Evolutionary conservation across 202 grass and related monocot species (phyloP), one percentile per base, ranked within the genome.

Genomic region (Digitaria exilis): DNA sequence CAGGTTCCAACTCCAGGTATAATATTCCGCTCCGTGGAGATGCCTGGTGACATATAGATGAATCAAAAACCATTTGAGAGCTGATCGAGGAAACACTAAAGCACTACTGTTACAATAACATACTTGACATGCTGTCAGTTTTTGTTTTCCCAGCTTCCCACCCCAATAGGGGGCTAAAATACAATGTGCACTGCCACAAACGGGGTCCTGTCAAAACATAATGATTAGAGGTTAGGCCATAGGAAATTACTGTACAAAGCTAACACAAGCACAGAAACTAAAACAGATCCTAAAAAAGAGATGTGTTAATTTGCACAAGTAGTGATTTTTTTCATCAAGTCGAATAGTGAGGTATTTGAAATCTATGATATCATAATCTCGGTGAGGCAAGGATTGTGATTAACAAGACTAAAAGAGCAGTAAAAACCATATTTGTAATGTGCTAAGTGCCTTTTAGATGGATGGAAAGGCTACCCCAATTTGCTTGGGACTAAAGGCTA

Each of bases 181-280:
- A 86, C 86, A 97, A 24, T 97, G 90, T 3, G 79, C 90, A 28
- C 90, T 94, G 12, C 95, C 92, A 82, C 84, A 86, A 9, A 97
- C 95, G 44, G 86, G 90, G 77, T 97, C 95, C 90, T 97, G 81
- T 6, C 21, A 59, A 73, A 49, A 72, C 9, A 83, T 16, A 87
- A 7, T 17, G 4, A 82, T 63, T 19, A 81, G 13, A 31, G n/a
- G 7, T 39, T 57, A 56, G 9, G 21, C 13, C 49, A 7, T 21
- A 87, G 0, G 3, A 87, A 64, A 34, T 35, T n/a, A n/a, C n/a
- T n/a, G 41, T 79, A 56, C 57, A 16, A 62, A 21, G 14, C 1
- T 60, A 73, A 5, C 68, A 49, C 30, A 72, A 35, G 28, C 18
- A 35, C 6, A n/a, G 0, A 41, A 39, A 9, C 42, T 6, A 37